Base-by-base conservation (phyloP, 768 basidiomycete species). In the Kwoniella europaea region DNA sequence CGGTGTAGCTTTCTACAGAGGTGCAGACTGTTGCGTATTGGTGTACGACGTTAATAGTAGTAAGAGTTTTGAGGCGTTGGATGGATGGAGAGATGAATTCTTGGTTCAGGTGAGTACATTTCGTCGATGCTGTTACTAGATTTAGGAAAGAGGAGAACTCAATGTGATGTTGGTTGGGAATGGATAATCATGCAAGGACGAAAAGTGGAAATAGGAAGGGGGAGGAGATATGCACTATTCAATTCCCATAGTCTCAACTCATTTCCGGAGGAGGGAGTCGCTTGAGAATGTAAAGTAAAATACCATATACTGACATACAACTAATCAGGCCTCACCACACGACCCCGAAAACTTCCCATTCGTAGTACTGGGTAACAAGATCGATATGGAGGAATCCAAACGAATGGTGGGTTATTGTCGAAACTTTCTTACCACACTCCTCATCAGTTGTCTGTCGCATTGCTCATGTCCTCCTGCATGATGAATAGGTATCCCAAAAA, bases 281-380 rank as follows among this genome's bases (percentile, higher is more conserved):
- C n/a, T n/a, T n/a, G n/a, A n/a, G n/a, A n/a, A n/a, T n/a, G n/a
- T n/a, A n/a, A n/a, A n/a, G n/a, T n/a, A n/a, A n/a, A n/a, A n/a
- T n/a, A n/a, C n/a, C n/a, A n/a, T n/a, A n/a, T n/a, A n/a, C n/a
- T n/a, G n/a, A n/a, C n/a, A n/a, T n/a, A n/a, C n/a, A n/a, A n/a
- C n/a, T n/a, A n/a, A n/a, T n/a, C n/a, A n/a, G n/a, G 97, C 97
- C 12, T 94, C 93, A 82, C 97, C 97, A 56, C 94, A 96, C 82
- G 96, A 98, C 84, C 95, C 97, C 52, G 97, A 98, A 88, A 98
- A 98, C 86, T 99, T 99, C 85, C 97, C 97, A 6, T 99, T 99
- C 80, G 95, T 99, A 67, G 96, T 99, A 13, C 86, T 99, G 70
- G 97, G 97, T n/a, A 99, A 99, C 86, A 99, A 99, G 93, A 96